phyloP scores from a whole-genome alignment of 1,284 basidiomycete species.

The Ceratobasidium sp. region DNA sequence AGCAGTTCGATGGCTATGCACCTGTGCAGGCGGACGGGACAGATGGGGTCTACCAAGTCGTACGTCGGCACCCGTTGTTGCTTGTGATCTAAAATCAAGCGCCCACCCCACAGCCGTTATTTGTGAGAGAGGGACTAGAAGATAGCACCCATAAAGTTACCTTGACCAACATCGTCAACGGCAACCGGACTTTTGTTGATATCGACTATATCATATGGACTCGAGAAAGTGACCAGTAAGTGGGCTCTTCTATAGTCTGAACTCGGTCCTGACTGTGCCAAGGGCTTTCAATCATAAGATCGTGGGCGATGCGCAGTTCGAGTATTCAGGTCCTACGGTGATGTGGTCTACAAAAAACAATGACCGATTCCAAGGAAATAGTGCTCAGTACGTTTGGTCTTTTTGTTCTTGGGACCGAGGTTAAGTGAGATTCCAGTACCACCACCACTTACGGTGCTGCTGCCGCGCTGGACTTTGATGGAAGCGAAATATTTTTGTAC shows the following conservation, averaged over 20 bases:
- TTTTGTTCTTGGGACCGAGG: neutral
- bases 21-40: constrained; percentile 9
- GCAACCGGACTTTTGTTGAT: neutral
- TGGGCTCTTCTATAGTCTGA: neutral
- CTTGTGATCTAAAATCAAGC: no score
- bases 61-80: neutral
- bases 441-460: neutral
- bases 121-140: neutral
- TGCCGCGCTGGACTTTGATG: constrained; percentile 13
- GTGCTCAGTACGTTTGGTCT: neutral
- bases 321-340: constrained; percentile 2
- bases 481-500: constrained; percentile 21
- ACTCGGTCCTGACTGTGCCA: no score
- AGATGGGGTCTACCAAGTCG: constrained; percentile 21
- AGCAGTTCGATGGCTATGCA: constrained; percentile 18
- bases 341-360: neutral
- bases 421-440: neutral
- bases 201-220: constrained; percentile 26
- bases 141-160: neutral
- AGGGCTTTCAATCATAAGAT: no score
- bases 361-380: neutral
- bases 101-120: constrained; percentile 8
- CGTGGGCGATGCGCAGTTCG: constrained; percentile 18
- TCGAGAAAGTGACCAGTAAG: constrained; percentile 3
- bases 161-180: constrained; percentile 7